Conservation (phyloP, 306 rosid genomes). For the Begonia loranthoides region DNA sequence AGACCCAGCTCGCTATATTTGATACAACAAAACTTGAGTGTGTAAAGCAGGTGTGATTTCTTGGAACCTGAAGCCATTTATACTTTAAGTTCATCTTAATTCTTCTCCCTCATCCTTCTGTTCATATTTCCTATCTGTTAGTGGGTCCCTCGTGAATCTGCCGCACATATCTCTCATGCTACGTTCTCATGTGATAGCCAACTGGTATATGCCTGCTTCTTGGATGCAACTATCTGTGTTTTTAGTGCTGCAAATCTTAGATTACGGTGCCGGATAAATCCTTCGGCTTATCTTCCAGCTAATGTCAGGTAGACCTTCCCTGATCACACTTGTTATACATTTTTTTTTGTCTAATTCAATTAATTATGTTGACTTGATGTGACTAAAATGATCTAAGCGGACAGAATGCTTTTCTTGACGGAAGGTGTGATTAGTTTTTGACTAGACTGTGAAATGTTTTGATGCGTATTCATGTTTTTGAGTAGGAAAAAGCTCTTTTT, state of each 20-base stretch:
- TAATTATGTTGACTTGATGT: too few relatives aligned
- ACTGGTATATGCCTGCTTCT: constrained; percentile 78
- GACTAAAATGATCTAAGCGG: too few relatives aligned
- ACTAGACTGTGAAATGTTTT: too few relatives aligned
- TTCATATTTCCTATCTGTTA: constrained; percentile 12
- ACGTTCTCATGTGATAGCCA: constrained; percentile 97
- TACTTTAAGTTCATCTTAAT: neutral
- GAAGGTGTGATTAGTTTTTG: too few relatives aligned
- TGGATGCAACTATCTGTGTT: constrained; percentile 70
- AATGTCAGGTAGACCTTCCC: constrained; percentile 49
- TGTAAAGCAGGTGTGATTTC: constrained; percentile 48
- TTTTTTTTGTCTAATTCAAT: too few relatives aligned
- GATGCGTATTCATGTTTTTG: too few relatives aligned
- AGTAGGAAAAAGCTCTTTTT: too few relatives aligned
- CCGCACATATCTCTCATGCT: constrained; percentile 91
- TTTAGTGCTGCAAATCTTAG: constrained; percentile 68
- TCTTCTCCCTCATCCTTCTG: constrained; percentile 9
- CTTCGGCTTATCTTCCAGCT: constrained; percentile 69
- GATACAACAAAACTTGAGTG: constrained; percentile 77
- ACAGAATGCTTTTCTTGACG: too few relatives aligned
- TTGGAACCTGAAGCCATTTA: too few relatives aligned
- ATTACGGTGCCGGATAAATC: constrained; percentile 77
- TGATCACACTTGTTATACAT: neutral
- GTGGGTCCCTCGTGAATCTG: constrained; percentile 69
- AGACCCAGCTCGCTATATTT: constrained; percentile 85